A percentile compares a stretch with the other conserved stretches of the same genome.
Conservation (phyloP, 2,329 filamentous ascomycete species). For the Raffaelea ambrosiae region DNA sequence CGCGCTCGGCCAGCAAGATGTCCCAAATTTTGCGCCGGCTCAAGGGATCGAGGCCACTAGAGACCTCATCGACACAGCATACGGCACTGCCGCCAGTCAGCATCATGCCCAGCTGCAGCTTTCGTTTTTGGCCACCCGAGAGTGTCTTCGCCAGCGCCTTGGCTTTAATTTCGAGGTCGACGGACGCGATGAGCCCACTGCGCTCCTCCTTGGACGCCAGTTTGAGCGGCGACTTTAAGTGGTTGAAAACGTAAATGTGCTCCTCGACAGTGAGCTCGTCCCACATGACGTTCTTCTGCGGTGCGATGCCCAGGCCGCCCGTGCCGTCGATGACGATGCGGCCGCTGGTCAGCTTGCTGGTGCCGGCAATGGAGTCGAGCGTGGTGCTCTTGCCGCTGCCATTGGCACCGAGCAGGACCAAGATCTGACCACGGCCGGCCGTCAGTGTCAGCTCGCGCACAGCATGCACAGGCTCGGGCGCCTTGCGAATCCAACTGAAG, state of each 20-base stretch:
- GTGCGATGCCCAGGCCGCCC: constrained; percentile 76
- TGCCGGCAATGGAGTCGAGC: constrained; percentile 76
- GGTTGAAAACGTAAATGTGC: constrained; percentile 77
- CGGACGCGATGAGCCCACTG: constrained; percentile 52
- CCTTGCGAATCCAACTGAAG: constrained; percentile 35
- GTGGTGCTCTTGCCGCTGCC: constrained; percentile 88
- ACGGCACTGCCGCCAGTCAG: constrained; percentile 81
- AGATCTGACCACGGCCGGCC: constrained; percentile 70
- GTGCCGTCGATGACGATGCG: constrained; percentile 68
- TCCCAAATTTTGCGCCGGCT: constrained; percentile 90
- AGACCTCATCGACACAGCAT: constrained; percentile 88
- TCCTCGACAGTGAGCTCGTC: constrained; percentile 79
- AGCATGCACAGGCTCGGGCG: constrained; percentile 64
- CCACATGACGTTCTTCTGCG: constrained; percentile 93
- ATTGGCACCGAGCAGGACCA: constrained; percentile 81
- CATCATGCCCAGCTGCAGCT: constrained; percentile 91
- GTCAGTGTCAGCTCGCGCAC: constrained; percentile 66
- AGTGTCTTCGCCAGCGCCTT: constrained; percentile 66
- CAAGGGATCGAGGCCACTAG: constrained; percentile 77
- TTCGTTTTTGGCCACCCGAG: constrained; percentile 86
- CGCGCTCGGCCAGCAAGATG: constrained; percentile 78
- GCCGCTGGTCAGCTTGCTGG: constrained; percentile 68
- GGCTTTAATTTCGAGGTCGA: constrained; percentile 70
- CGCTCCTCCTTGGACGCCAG: constrained; percentile 51
- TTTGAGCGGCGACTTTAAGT: constrained; percentile 58